phyloP scores from a whole-genome alignment of 208 protist genomes.

The Plasmodiophora brassicae region DNA sequence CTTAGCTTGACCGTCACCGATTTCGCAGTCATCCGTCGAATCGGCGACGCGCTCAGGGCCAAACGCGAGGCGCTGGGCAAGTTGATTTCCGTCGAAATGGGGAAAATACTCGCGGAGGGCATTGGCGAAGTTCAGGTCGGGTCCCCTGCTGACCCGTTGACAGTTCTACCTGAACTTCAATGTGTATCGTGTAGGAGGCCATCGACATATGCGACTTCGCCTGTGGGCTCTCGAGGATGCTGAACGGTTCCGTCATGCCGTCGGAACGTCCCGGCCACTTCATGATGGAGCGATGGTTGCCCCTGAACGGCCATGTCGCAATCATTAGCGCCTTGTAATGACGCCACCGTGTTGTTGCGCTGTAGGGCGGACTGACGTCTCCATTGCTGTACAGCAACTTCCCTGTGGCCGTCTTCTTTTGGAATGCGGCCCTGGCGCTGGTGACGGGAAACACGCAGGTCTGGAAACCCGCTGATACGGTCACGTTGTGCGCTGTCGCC shows the following conservation, averaged over 20 bases:
- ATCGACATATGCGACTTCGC: background rate
- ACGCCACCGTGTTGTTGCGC: too few relatives aligned
- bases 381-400: too few relatives aligned
- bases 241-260: background rate
- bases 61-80: background rate
- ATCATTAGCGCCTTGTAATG: background rate
- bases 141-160: background rate
- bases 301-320: background rate
- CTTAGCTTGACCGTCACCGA: background rate
- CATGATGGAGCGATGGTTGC: background rate
- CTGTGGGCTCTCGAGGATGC: background rate
- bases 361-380: too few relatives aligned
- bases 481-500: background rate
- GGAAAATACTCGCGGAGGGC: background rate
- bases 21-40: background rate
- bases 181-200: background rate
- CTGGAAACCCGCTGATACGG: background rate
- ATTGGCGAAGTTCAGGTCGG: background rate
- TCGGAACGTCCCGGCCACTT: background rate
- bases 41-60: background rate
- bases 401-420: background rate
- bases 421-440: background rate
- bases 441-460: background rate
- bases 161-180: background rate
- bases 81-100: background rate